phyloP scores from a whole-genome alignment of 805 yeast genomes.

The Zygoascus bituminiphila region DNA sequence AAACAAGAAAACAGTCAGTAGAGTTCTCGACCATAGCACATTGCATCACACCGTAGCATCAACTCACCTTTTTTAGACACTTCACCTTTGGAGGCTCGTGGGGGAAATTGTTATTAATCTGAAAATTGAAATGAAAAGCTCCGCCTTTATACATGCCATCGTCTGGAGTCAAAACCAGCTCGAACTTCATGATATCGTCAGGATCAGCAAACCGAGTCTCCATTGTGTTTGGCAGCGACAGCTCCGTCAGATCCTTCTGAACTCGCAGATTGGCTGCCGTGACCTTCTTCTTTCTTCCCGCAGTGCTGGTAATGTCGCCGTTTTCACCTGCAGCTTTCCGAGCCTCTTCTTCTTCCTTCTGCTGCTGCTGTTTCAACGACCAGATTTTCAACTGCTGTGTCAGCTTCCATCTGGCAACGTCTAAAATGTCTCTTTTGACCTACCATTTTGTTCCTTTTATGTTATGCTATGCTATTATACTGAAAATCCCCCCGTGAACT shows the following conservation, averaged over 20 bases:
- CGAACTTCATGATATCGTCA: constrained; percentile 53
- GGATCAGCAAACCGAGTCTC: constrained; percentile 43
- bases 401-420: too few species aligned
- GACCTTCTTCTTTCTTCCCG: constrained; percentile 26
- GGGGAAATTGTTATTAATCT: constrained; percentile 67
- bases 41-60: background rate
- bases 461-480: too few species aligned
- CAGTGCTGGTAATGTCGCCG: constrained; percentile 21
- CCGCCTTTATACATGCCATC: constrained; percentile 72
- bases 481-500: too few species aligned
- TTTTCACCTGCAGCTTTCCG: constrained; percentile 23
- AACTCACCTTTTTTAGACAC: constrained; percentile 23
- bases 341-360: constrained; percentile 34
- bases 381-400: constrained; percentile 50
- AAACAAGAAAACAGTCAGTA: constrained; percentile 17
- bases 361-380: constrained; percentile 50
- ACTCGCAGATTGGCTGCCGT: constrained; percentile 67
- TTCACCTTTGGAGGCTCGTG: constrained; percentile 75
- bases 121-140: constrained; percentile 56
- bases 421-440: too few species aligned
- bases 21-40: background rate
- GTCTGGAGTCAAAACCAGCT: constrained; percentile 50
- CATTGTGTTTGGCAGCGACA: constrained; percentile 54
- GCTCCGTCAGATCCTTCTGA: constrained; percentile 64
- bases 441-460: too few species aligned